Conservation (phyloP, 139 green algal species). For the Chlamydomonas sphaeroides region DNA sequence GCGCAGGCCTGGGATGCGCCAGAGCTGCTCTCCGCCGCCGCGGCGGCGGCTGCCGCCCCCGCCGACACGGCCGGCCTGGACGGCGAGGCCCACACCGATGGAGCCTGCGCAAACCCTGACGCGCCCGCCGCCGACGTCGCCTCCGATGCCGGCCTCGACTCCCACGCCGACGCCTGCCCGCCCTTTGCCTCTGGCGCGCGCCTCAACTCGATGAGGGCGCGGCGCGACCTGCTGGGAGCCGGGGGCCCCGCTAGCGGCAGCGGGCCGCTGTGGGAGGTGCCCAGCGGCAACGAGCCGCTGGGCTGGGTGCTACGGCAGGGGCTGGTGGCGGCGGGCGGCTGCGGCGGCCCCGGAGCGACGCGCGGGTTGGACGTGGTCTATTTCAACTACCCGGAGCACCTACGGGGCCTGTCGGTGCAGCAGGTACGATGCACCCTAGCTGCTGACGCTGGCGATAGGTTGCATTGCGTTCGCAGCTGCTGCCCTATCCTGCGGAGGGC, state of each 20-base stretch:
- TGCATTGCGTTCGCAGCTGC: no score
- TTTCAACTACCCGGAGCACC: constrained; percentile 78
- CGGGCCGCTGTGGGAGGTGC: not conserved
- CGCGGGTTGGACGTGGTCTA: constrained; percentile 52
- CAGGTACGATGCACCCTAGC: constrained; percentile 29
- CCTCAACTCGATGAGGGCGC: constrained; percentile 73
- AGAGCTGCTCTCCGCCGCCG: not conserved
- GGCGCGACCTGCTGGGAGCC: constrained; percentile 55
- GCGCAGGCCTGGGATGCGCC: not conserved
- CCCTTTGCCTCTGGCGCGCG: constrained; percentile 62
- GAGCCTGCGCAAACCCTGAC: not conserved
- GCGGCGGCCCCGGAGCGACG: not conserved
- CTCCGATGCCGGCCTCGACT: no score
- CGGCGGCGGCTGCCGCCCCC: not conserved
- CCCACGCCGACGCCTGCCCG: no score
- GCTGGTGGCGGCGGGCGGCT: constrained; percentile 32
- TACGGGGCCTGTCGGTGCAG: constrained; percentile 19
- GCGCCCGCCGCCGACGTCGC: not conserved
- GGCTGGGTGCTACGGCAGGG: constrained; percentile 63
- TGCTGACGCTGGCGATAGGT: no score
- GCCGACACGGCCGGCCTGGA: not conserved
- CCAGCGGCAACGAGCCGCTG: constrained; percentile 23
- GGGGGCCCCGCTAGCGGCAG: not conserved
- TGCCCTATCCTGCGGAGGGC: no score
- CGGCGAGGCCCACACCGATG: no score